These are phyloP conservation scores for Tagetes patula DNA, from an alignment of 129 eudicot genomes.

Conservation along the genomic window DNA sequence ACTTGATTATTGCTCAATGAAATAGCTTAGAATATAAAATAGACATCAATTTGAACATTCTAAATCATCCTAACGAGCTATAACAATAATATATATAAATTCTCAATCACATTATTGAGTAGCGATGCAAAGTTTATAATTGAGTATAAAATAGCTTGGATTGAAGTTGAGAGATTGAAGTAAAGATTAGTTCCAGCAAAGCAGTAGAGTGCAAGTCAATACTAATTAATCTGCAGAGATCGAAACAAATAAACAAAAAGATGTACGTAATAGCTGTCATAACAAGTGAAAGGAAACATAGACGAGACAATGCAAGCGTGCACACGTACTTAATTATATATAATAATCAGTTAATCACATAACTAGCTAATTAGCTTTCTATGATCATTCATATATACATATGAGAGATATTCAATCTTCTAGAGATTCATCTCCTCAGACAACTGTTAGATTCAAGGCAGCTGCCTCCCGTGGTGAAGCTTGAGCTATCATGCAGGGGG, in stretches of 20 bases:
- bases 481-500: too few relatives aligned
- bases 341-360: constrained; percentile 1
- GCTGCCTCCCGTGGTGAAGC: too few relatives aligned
- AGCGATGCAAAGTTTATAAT: too few relatives aligned
- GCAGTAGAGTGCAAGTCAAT: constrained; percentile 15
- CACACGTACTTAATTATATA: constrained; percentile 13
- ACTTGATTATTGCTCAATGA: too few relatives aligned
- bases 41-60: too few relatives aligned
- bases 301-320: constrained; percentile 33
- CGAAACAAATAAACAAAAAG: not conserved
- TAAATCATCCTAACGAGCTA: too few relatives aligned
- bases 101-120: too few relatives aligned
- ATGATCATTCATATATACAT: too few relatives aligned
- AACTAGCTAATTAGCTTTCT: not conserved
- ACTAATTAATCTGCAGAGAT: not conserved
- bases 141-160: too few relatives aligned
- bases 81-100: too few relatives aligned
- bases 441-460: constrained; percentile 21
- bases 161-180: not conserved
- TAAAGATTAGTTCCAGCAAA: constrained; percentile 7
- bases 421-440: constrained; percentile 23
- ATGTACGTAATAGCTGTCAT: constrained; percentile 24
- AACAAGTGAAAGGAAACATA: constrained; percentile 12
- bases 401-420: not conserved
- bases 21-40: too few relatives aligned